phyloP scores from a whole-genome alignment of 345 rosid species.

The Anastatica hierochuntica region DNA sequence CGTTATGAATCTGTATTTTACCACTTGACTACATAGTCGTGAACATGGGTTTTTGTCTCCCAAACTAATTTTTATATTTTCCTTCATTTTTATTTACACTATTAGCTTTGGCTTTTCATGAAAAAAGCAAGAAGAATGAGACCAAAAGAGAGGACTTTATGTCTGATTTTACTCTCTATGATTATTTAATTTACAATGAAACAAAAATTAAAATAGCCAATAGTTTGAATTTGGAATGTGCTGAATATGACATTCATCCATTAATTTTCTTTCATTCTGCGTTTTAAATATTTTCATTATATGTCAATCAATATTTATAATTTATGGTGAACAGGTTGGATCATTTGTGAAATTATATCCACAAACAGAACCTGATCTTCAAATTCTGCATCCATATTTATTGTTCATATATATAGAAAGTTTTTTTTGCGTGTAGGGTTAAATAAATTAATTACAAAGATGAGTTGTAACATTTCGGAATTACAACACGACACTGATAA shows the following conservation, averaged over 20 bases:
- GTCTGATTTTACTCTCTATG: constrained; percentile 22
- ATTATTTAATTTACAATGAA: constrained; percentile 1
- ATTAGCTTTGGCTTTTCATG: constrained; percentile 27
- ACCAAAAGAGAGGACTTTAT: constrained; percentile 25
- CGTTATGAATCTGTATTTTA: too few species aligned
- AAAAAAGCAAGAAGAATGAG: constrained; percentile 28
- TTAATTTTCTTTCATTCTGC: not conserved
- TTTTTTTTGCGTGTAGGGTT: constrained; percentile 25
- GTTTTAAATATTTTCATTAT: not conserved
- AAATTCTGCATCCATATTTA: constrained; percentile 23
- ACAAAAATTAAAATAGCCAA: constrained; percentile 14
- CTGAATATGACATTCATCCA: constrained; percentile 33
- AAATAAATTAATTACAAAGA: constrained; percentile 15
- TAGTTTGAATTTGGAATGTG: constrained; percentile 31
- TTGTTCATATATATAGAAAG: constrained; percentile 25
- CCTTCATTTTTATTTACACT: constrained; percentile 11
- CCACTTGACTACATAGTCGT: too few species aligned
- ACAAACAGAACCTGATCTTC: constrained; percentile 24
- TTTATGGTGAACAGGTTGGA: constrained; percentile 30
- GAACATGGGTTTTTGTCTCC: too few species aligned
- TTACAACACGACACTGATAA: too few species aligned
- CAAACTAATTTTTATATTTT: not conserved
- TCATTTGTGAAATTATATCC: constrained; percentile 24
- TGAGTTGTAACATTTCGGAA: too few species aligned
- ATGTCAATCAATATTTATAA: not conserved